A percentile compares a stretch with the other conserved stretches of the same genome.
Conservation (phyloP, 2,329 filamentous ascomycete species). For the Penicillium sp. region DNA sequence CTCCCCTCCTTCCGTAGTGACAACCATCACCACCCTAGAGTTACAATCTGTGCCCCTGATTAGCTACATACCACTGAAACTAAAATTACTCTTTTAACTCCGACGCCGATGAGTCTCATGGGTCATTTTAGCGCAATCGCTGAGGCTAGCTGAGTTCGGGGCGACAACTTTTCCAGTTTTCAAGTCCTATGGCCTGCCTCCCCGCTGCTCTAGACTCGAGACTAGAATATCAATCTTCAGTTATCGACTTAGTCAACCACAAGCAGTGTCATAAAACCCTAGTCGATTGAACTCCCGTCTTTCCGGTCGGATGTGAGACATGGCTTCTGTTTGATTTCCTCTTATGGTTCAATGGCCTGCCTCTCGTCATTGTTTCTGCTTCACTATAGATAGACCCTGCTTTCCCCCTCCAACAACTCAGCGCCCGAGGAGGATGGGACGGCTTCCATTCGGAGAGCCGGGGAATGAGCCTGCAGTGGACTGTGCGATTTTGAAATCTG, state of each 20-base stretch:
- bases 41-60: constrained; percentile 7
- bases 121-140: neutral
- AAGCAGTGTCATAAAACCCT: neutral
- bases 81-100: neutral
- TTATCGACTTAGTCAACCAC: neutral
- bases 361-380: neutral
- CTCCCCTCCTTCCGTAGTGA: constrained; percentile 1
- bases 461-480: constrained; percentile 5
- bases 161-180: neutral
- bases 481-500: constrained; percentile 7
- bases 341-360: neutral
- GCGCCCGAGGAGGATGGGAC: neutral
- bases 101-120: neutral
- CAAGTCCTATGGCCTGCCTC: neutral
- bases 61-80: neutral
- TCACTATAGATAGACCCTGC: neutral
- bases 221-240: neutral
- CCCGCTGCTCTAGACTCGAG: neutral
- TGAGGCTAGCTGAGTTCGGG: neutral
- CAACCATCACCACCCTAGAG: neutral
- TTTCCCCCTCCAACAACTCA: neutral
- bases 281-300: constrained; percentile 13
- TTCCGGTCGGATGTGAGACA: constrained; percentile 13
- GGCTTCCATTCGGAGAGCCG: constrained; percentile 2
- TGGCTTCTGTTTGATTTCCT: neutral